A percentile compares a stretch with the other conserved stretches of the same genome.
Conservation (phyloP, 768 basidiomycete genomes). For the Termitomyces sp. region DNA sequence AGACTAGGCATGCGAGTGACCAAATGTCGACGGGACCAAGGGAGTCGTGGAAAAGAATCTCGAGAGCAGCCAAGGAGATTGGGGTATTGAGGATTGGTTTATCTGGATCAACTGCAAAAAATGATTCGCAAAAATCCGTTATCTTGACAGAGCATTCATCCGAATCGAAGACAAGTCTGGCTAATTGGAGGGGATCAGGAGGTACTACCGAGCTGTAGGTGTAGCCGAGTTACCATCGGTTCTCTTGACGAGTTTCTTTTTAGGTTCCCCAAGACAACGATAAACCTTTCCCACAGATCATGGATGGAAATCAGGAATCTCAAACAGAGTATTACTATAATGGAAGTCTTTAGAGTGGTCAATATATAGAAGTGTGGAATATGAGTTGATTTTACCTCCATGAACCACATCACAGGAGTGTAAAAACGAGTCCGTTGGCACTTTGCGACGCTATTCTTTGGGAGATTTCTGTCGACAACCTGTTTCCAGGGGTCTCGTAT, state of each 20-base stretch:
- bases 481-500: slow-evolving; percentile 32
- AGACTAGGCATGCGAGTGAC: slow-evolving; percentile 4
- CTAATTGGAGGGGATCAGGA: neutral
- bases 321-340: neutral
- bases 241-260: neutral
- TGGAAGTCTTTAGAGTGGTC: neutral
- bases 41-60: neutral
- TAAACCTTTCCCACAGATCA: slow-evolving; percentile 3
- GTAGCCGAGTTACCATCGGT: neutral
- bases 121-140: slow-evolving; percentile 7
- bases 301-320: neutral
- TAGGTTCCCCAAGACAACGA: neutral
- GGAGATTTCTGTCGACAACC: slow-evolving; percentile 44
- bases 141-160: slow-evolving; percentile 3
- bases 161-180: neutral
- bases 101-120: neutral
- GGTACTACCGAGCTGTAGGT: slow-evolving; percentile 1
- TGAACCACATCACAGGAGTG: slow-evolving; percentile 61
- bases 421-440: slow-evolving; percentile 44
- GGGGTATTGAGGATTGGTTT: neutral
- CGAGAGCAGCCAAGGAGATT: slow-evolving; percentile 6
- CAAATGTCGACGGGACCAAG: neutral
- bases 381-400: slow-evolving; percentile 49
- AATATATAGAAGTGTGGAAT: neutral
- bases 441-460: slow-evolving; percentile 48